These are phyloP conservation scores for Aleurites moluccanus DNA, from an alignment of 441 rosid genomes.

Conservation along the genomic window DNA sequence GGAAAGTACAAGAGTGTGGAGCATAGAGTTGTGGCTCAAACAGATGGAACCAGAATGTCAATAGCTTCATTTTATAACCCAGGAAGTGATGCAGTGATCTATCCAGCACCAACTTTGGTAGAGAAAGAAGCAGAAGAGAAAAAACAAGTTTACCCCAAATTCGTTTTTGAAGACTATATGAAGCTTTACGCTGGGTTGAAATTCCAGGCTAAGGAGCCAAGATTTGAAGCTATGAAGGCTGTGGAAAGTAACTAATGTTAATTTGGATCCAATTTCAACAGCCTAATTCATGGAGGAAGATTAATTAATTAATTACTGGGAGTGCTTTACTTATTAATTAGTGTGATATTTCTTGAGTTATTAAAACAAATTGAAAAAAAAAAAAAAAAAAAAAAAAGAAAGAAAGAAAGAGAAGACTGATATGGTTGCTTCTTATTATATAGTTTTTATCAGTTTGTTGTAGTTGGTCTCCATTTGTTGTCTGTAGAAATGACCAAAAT, in stretches of 20 bases:
- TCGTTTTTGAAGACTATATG: slow-evolving; percentile 92
- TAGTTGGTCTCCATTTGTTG: slow-evolving; percentile 2
- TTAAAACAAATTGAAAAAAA: not conserved
- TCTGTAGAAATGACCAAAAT: not conserved
- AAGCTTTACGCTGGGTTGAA: slow-evolving; percentile 69
- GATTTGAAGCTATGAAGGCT: slow-evolving; percentile 86
- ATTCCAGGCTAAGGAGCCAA: slow-evolving; percentile 86
- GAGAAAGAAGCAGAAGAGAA: slow-evolving; percentile 49
- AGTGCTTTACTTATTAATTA: not conserved
- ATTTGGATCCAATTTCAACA: slow-evolving; percentile 47
- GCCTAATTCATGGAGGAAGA: slow-evolving; percentile 20
- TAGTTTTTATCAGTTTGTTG: not conserved
- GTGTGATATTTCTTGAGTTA: not conserved
- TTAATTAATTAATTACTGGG: slow-evolving; percentile 18
- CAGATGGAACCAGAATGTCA: too few relatives aligned
- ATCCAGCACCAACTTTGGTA: slow-evolving; percentile 60
- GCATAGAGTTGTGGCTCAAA: too few relatives aligned
- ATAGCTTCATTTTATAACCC: too few relatives aligned
- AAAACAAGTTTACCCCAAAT: slow-evolving; percentile 58
- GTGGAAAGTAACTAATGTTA: slow-evolving; percentile 28
- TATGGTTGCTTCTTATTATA: not conserved
- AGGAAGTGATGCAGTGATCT: too few relatives aligned
- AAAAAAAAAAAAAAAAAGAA: not conserved
- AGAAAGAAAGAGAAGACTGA: not conserved
- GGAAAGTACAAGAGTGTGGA: slow-evolving; percentile 89